Conservation (phyloP, 768 basidiomycete genomes). For the Bullera alba region DNA sequence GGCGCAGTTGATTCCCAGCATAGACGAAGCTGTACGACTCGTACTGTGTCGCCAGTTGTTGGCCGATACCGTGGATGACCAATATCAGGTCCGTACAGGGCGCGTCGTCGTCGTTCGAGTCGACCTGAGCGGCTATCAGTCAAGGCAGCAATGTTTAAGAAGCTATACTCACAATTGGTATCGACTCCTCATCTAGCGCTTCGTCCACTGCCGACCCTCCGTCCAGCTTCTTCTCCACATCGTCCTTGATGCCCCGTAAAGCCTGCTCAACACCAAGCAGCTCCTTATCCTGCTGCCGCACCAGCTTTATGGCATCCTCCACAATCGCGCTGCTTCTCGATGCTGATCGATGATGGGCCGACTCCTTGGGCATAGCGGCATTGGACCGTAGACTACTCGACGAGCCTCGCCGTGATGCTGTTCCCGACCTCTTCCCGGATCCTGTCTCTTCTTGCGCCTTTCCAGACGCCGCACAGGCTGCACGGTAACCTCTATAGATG, state of each 20-base stretch:
- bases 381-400: slow-evolving; percentile 15
- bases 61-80: slow-evolving; percentile 50
- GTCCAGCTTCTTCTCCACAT: slow-evolving; percentile 9
- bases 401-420: slow-evolving; percentile 31
- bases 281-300: background rate
- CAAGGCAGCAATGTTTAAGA: background rate
- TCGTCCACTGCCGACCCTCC: slow-evolving; percentile 10
- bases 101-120: slow-evolving; percentile 38
- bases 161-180: slow-evolving; percentile 29
- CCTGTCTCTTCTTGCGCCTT: slow-evolving; percentile 13
- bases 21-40: slow-evolving; percentile 50
- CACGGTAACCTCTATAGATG: slow-evolving; percentile 47
- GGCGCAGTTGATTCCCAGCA: slow-evolving; percentile 48
- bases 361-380: slow-evolving; percentile 3
- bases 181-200: slow-evolving; percentile 42
- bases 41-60: slow-evolving; percentile 47
- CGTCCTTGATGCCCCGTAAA: slow-evolving; percentile 16
- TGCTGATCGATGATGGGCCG: slow-evolving; percentile 2
- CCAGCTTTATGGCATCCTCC: slow-evolving; percentile 7
- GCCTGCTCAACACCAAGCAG: slow-evolving; percentile 15
- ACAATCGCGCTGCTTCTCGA: slow-evolving; percentile 5
- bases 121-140: slow-evolving; percentile 14
- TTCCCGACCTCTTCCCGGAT: background rate
- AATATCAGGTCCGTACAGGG: slow-evolving; percentile 49
- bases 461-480: slow-evolving; percentile 33